Evolutionary conservation across 176 grass and related monocot genomes (phyloP), one percentile per base, ranked within the genome.

Genomic region (Oryza nivara): DNA sequence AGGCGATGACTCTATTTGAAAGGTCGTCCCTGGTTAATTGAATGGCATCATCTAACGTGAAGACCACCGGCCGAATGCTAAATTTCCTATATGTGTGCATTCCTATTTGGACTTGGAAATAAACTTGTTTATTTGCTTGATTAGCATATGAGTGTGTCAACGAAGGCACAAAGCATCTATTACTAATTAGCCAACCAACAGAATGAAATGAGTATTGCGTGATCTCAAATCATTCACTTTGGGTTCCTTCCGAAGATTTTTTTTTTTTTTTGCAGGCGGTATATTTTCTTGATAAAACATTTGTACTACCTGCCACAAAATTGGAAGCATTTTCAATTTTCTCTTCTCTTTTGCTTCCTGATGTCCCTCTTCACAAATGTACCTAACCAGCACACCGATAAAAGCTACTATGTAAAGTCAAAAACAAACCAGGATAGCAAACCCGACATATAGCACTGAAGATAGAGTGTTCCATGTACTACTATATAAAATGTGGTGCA

Each of bases 31-130:
- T 65, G 26, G 71, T 72, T 80, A 45, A 86, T 49, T 86, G 40
- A 83, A 78, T 75, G 41, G 15, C 66, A 22, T 65, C 67, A 72
- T 67, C 80, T 78, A 83, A 71, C 73, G 15, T 78, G 49, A 44
- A 77, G 52, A 88, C 80, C 67, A 64, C 13, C 28, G 28, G 28
- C 28, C 20, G 3, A 48, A 73, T 14, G n/a, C 49, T 46, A 87
- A 70, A 34, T 66, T 26, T 25, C 56, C 35, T 32, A 26, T 19
- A 8, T 85, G 9, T 28, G 12, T 19, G 3, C 20, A 63, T 63
- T n/a, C 22, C 7, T 26, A 9, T 17, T 1, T 16, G 30, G 23
- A 44, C 16, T 25, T 11, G 48, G 54, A 74, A n/a, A 19, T 56
- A 19, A 22, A 23, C 3, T 22, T 63, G 6, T 63, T 63, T 63